Conservation (phyloP, 345 rosid genomes). For the Murraya koenigii region DNA sequence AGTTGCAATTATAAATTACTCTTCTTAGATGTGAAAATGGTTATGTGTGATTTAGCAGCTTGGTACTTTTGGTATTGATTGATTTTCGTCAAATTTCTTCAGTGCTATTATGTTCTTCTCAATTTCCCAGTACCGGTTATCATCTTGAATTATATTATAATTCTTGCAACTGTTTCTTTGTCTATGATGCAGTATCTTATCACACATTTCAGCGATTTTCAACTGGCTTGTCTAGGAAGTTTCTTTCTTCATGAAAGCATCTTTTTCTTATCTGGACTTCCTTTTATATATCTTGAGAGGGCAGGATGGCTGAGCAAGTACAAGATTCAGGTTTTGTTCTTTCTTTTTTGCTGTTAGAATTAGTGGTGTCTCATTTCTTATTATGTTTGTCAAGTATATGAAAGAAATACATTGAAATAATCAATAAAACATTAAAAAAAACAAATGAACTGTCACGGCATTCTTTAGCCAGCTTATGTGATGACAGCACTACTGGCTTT, state of each 20-base stretch:
- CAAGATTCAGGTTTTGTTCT: constrained; percentile 80
- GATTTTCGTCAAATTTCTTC: background rate
- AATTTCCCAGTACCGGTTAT: background rate
- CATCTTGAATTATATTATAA: background rate
- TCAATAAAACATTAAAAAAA: too few relatives aligned
- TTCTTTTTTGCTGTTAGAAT: constrained; percentile 6
- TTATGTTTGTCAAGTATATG: background rate
- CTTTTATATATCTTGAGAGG: constrained; percentile 81
- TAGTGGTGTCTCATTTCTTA: background rate
- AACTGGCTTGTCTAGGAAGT: constrained; percentile 89
- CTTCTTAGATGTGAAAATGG: background rate
- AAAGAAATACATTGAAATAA: background rate
- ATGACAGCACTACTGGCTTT: background rate
- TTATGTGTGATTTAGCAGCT: background rate
- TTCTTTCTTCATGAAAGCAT: constrained; percentile 90
- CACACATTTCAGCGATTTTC: constrained; percentile 86
- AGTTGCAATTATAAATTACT: background rate
- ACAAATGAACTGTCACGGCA: background rate
- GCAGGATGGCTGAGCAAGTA: constrained; percentile 73
- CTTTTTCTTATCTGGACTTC: constrained; percentile 91
- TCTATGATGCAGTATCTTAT: constrained; percentile 64
- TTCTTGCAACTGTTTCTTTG: constrained; percentile 11
- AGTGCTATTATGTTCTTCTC: background rate
- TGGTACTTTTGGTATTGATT: background rate
- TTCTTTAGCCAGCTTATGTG: background rate